phyloP scores from a whole-genome alignment of 257 asterid genomes.

The Mitragyna speciosa region DNA sequence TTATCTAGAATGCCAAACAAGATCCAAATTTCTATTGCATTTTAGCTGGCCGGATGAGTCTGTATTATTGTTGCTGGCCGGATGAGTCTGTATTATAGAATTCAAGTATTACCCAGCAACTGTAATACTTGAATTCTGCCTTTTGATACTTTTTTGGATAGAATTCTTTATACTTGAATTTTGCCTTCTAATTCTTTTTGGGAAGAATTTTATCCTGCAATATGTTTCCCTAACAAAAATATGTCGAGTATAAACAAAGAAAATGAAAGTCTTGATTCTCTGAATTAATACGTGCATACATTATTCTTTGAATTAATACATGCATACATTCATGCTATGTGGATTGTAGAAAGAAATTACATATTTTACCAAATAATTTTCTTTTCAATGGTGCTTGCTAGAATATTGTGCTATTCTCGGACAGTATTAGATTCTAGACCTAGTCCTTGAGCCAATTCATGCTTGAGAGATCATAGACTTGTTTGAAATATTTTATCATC shows the following conservation, averaged over 20 bases:
- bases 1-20: constrained; percentile 10
- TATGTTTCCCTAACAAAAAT: neutral
- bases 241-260: neutral
- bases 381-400: neutral
- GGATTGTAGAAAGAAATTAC: neutral
- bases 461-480: neutral
- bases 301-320: too few species aligned
- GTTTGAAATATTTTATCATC: neutral
- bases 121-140: neutral
- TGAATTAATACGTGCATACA: neutral
- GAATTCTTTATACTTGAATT: neutral
- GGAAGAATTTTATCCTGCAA: neutral
- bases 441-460: neutral
- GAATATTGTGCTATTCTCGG: neutral
- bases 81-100: neutral
- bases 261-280: neutral
- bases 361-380: neutral
- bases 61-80: neutral
- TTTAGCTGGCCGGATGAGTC: constrained; percentile 22
- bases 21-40: constrained; percentile 11
- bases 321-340: neutral
- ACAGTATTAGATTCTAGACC: neutral
- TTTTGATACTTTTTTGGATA: neutral
- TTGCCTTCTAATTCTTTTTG: neutral
- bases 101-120: neutral